phyloP scores from a whole-genome alignment of 1,284 basidiomycete species.

The Naganishia sp. region DNA sequence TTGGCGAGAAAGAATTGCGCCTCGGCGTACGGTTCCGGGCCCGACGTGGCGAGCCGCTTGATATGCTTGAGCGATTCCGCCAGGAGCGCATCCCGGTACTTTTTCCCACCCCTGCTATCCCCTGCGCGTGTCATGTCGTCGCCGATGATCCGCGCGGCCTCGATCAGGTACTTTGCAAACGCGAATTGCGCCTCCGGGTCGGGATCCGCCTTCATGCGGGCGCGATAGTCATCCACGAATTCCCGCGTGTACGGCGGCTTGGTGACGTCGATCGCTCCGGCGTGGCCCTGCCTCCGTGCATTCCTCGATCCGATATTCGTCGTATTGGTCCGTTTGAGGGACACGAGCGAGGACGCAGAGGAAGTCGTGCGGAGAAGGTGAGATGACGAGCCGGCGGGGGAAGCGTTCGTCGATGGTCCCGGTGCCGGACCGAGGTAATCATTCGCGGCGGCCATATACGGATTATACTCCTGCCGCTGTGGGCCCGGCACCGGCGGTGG shows the following conservation, averaged over 20 bases:
- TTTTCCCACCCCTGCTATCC: slow-evolving; percentile 59
- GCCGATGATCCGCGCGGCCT: slow-evolving; percentile 93
- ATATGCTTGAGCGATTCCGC: slow-evolving; percentile 88
- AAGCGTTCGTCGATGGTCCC: slow-evolving; percentile 3
- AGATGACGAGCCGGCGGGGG: slow-evolving; percentile 12
- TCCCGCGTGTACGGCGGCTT: slow-evolving; percentile 91
- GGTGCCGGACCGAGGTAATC: slow-evolving; percentile 66
- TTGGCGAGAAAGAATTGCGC: slow-evolving; percentile 99
- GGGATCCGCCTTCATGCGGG: slow-evolving; percentile 94
- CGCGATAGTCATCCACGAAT: slow-evolving; percentile 95
- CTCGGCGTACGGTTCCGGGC: slow-evolving; percentile 68
- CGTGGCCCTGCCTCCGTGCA: slow-evolving; percentile 58
- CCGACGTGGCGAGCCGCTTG: slow-evolving; percentile 75
- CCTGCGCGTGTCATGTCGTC: slow-evolving; percentile 69
- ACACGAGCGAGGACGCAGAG: slow-evolving; percentile 38
- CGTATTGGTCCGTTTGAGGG: slow-evolving; percentile 45
- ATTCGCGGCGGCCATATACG: slow-evolving; percentile 62
- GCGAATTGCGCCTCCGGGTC: slow-evolving; percentile 98
- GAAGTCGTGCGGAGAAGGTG: slow-evolving; percentile 33
- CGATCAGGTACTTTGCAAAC: slow-evolving; percentile 96
- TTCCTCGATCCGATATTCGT: slow-evolving; percentile 58
- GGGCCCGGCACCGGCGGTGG: slow-evolving; percentile 50
- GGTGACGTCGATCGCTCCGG: slow-evolving; percentile 74
- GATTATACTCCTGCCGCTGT: slow-evolving; percentile 47
- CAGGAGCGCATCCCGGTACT: slow-evolving; percentile 86